Conservation (phyloP, 805 yeast species). For the Ogataea parapolymorpha region DNA sequence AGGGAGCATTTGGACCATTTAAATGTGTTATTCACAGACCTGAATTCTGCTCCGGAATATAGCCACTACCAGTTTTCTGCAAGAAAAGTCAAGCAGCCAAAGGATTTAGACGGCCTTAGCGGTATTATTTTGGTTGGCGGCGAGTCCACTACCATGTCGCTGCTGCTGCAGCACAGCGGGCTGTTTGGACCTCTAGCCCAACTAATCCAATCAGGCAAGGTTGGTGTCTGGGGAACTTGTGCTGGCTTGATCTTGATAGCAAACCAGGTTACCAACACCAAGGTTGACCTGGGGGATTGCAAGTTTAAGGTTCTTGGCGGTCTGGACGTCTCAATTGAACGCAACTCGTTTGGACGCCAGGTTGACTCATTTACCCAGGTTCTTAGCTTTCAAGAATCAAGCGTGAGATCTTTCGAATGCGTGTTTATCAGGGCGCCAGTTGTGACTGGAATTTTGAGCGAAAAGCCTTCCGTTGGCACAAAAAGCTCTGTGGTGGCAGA, state of each 20-base stretch:
- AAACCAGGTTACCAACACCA: slow-evolving; percentile 48
- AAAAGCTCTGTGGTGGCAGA: slow-evolving; percentile 14
- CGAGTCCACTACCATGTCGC: slow-evolving; percentile 66
- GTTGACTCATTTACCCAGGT: slow-evolving; percentile 55
- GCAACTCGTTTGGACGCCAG: slow-evolving; percentile 82
- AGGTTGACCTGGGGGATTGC: slow-evolving; percentile 38
- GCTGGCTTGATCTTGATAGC: slow-evolving; percentile 76
- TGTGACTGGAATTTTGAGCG: slow-evolving; percentile 30
- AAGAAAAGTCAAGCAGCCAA: slow-evolving; percentile 49
- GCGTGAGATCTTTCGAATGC: slow-evolving; percentile 36
- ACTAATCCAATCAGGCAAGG: slow-evolving; percentile 46
- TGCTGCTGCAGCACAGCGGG: slow-evolving; percentile 64
- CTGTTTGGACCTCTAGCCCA: slow-evolving; percentile 51
- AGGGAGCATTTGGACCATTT: slow-evolving; percentile 60
- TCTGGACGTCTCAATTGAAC: slow-evolving; percentile 55
- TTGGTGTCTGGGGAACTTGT: slow-evolving; percentile 81
- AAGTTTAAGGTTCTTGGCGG: slow-evolving; percentile 56
- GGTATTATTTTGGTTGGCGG: slow-evolving; percentile 71
- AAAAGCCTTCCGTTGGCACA: background rate
- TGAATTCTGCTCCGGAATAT: slow-evolving; percentile 30
- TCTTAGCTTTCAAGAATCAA: slow-evolving; percentile 36
- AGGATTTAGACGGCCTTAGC: slow-evolving; percentile 48
- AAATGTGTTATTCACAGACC: slow-evolving; percentile 30
- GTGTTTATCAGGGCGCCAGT: slow-evolving; percentile 79
- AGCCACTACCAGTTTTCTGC: slow-evolving; percentile 31